Evolutionary conservation across 1,284 basidiomycete genomes (phyloP).

Genomic region (Ustilago hordei): DNA sequence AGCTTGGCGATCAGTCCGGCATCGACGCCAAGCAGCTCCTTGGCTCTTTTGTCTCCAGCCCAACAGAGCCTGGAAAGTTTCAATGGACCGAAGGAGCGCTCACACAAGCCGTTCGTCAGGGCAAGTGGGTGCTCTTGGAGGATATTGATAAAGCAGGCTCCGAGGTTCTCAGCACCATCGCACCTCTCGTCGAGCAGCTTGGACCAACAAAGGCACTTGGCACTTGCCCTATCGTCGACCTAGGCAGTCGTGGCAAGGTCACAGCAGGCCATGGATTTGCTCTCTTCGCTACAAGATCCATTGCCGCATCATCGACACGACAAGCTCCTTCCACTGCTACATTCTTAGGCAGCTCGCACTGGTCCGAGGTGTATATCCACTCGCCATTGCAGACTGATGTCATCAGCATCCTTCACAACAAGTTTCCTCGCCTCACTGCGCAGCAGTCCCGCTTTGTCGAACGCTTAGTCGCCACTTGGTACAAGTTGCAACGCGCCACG

Average conservation of each 20-base stretch:
- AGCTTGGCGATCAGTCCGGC: conserved; percentile 75
- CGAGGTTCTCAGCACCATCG: conserved; percentile 63
- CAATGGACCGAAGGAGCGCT: conserved; percentile 97
- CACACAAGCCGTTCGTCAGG: conserved; percentile 87
- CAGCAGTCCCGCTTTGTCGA: conserved; percentile 38
- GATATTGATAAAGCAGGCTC: conserved; percentile 79
- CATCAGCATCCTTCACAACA: conserved; percentile 49
- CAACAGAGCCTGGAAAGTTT: conserved; percentile 86
- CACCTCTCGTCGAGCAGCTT: conserved; percentile 80
- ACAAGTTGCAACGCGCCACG: conserved; percentile 44
- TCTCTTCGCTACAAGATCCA: conserved; percentile 70
- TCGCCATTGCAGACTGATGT: conserved; percentile 56
- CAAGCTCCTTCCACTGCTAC: conserved; percentile 49
- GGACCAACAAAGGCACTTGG: conserved; percentile 79
- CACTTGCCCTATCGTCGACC: conserved; percentile 75
- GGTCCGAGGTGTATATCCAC: conserved; percentile 58
- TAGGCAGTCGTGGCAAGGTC: conserved; percentile 69
- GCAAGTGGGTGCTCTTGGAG: conserved; percentile 93
- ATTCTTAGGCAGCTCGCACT: conserved; percentile 78
- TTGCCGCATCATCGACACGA: conserved; percentile 66
- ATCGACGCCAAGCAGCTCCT: conserved; percentile 93
- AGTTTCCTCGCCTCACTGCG: conserved; percentile 37
- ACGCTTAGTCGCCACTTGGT: conserved; percentile 60
- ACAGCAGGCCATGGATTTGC: conserved; percentile 70
- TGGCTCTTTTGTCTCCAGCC: conserved; percentile 92